phyloP scores from a whole-genome alignment of 345 rosid species.

The Pelargonium nanum region DNA sequence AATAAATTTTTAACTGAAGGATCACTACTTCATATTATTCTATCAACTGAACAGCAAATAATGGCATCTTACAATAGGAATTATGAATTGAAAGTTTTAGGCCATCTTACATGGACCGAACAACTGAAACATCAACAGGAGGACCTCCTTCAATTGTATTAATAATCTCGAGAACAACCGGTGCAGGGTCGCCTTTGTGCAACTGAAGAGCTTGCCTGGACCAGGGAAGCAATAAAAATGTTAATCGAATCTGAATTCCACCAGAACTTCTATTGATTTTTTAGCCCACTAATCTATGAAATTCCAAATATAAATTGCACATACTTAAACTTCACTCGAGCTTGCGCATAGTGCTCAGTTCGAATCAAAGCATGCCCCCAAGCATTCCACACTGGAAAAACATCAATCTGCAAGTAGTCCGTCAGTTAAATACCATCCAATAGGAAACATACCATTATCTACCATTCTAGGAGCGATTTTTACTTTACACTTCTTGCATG shows the following conservation, averaged over 20 bases:
- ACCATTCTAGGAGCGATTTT: slow-evolving; percentile 11
- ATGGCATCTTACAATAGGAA: neutral
- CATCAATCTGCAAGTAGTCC: slow-evolving; percentile 61
- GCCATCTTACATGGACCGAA: slow-evolving; percentile 75
- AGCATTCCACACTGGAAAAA: slow-evolving; percentile 92
- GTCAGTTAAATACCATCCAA: slow-evolving; percentile 14
- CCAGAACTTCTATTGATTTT: too few relatives aligned
- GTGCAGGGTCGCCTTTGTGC: slow-evolving; percentile 62
- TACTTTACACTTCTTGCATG: slow-evolving; percentile 96
- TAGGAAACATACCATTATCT: slow-evolving; percentile 10
- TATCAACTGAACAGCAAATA: neutral
- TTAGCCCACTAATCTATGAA: neutral
- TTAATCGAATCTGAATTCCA: neutral
- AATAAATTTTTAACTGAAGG: neutral
- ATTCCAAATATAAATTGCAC: slow-evolving; percentile 11
- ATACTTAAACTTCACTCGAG: slow-evolving; percentile 92
- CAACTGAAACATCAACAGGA: slow-evolving; percentile 82
- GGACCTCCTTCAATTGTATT: slow-evolving; percentile 96
- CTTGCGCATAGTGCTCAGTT: slow-evolving; percentile 87
- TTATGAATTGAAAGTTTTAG: neutral
- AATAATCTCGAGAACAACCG: slow-evolving; percentile 68
- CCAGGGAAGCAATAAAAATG: slow-evolving; percentile 16
- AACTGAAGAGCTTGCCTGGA: slow-evolving; percentile 92
- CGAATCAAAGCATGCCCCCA: slow-evolving; percentile 98
- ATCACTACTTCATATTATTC: neutral